These are phyloP conservation scores for Spinacia oleracea DNA, from an alignment of 179 eudicot species.

Conservation along the genomic window DNA sequence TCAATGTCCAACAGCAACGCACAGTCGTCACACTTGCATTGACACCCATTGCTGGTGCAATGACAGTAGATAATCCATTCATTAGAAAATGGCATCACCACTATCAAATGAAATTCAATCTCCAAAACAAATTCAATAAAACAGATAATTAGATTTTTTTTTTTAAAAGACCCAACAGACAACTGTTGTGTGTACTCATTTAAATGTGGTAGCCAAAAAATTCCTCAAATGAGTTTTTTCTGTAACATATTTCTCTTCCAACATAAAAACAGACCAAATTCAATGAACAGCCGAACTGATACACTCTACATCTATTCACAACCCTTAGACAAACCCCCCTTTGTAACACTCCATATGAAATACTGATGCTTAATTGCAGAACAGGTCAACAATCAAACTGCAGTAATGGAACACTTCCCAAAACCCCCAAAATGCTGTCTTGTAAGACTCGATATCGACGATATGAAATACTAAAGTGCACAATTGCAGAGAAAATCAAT, in stretches of 20 bases:
- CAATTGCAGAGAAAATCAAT: not conserved
- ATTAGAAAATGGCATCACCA: not conserved
- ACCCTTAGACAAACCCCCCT: constrained; percentile 17
- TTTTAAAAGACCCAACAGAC: not conserved
- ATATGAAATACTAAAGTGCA: not conserved
- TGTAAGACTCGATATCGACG: not conserved
- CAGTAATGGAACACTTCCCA: not conserved
- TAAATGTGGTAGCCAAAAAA: not conserved
- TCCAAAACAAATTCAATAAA: too few relatives aligned
- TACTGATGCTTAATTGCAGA: not conserved
- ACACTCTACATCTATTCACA: constrained; percentile 9
- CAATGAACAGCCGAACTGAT: not conserved
- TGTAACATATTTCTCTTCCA: not conserved
- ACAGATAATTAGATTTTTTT: too few relatives aligned
- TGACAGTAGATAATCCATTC: not conserved
- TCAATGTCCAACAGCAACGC: too few relatives aligned
- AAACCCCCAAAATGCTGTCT: constrained; percentile 10
- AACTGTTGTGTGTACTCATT: not conserved
- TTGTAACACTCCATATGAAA: not conserved
- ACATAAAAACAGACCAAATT: not conserved
- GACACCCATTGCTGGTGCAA: too few relatives aligned
- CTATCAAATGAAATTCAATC: too few relatives aligned
- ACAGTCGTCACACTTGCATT: too few relatives aligned
- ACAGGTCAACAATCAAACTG: not conserved
- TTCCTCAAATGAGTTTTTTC: not conserved